Base-by-base conservation (phyloP, 352 stramenopile species). In the Globisporangium irregulare region DNA sequence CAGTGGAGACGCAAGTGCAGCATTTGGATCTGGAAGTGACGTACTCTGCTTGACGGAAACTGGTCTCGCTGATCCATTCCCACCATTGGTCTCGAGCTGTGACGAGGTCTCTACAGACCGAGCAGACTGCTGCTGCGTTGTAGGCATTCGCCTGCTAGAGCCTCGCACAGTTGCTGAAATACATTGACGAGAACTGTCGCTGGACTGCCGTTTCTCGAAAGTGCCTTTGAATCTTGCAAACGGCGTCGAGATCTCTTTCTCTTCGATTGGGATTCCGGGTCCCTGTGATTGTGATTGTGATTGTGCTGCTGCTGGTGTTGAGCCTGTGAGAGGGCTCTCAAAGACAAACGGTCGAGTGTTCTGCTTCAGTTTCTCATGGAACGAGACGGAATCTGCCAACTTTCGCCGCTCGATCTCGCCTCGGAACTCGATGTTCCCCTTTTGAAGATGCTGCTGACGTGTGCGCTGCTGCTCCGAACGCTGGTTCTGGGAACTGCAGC, bases 371-470 rank as follows among this genome's bases (percentile, higher is more conserved):
- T 72, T 66, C 3, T 81, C 67, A 24, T 81, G 70, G 62, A 81
- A 81, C 1, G 64, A 68, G 32, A 27, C 36, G 10, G 22, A 62
- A 22, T 70, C 25, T 38, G 15, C 50, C 67, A 46, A 32, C 59
- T 14, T 27, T 43, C 81, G 76, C 4, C 50, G 5, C 57, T 78
- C 64, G 8, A 87, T 15, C 1, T 74, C 67, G 7, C 81, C 81
- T 71, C 68, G 68, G 38, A 90, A 90, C 41, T 55, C 54, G 38
- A 90, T 85, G 51, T 90, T 90, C 0, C 82, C 82, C 29, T 87
- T 88, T 32, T 73, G 64, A 53, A 87, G 78, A 22, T 56, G 64
- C 7, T 59, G 24, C 22, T 0, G 27, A 12, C 3, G 18, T 77
- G 58, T 3, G 53, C 63, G n/a, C 68, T 38, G 53, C 22, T 18